phyloP scores from a whole-genome alignment of 148 eudicot species.

The Chenopodium quinoa region DNA sequence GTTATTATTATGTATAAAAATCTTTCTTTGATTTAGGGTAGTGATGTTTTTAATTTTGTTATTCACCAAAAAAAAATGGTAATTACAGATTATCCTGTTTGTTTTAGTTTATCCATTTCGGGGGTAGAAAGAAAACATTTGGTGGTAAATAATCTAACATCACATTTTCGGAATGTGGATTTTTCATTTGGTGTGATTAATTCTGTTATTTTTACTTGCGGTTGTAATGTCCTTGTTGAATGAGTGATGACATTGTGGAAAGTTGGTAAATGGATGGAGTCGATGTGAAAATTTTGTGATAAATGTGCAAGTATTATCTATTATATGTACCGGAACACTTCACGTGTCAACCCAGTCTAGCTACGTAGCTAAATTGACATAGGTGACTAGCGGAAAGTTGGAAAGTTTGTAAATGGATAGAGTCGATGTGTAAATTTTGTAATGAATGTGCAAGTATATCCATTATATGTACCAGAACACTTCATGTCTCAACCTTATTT shows the following conservation, averaged over 20 bases:
- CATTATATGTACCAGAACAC: too few species aligned
- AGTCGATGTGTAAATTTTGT: too few species aligned
- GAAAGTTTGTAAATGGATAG: too few species aligned
- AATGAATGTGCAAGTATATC: too few species aligned
- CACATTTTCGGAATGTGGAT: not conserved
- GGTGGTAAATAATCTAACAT: conserved; percentile 16
- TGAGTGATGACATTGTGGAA: not conserved
- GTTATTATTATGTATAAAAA: conserved; percentile 4
- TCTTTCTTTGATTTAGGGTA: conserved; percentile 19
- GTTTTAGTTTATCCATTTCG: not conserved
- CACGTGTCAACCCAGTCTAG: too few species aligned
- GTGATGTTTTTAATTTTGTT: conserved; percentile 2
- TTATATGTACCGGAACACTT: too few species aligned
- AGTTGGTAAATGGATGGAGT: not conserved
- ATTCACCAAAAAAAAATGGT: not conserved
- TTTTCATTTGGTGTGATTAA: not conserved
- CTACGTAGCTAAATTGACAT: too few species aligned
- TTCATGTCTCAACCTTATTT: too few species aligned
- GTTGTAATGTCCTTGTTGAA: not conserved
- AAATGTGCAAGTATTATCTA: not conserved
- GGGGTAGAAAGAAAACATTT: not conserved
- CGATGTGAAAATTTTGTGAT: not conserved
- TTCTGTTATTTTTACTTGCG: not conserved
- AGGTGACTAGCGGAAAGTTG: too few species aligned
- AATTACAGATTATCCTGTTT: not conserved